phyloP scores from a whole-genome alignment of 805 yeast genomes.

The Vanderwaltozyma polyspora region DNA sequence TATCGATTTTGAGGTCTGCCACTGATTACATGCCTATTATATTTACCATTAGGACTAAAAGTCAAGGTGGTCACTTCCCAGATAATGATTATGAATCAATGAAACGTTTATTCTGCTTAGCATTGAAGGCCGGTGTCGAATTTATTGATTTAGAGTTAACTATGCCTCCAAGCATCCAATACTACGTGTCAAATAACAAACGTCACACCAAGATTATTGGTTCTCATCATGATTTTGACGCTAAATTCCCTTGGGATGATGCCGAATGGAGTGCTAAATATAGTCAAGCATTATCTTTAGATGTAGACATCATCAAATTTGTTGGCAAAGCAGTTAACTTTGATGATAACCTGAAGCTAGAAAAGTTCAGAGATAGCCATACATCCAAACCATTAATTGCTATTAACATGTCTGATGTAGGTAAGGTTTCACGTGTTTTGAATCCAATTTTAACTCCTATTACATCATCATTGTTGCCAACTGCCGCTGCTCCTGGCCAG shows the following conservation, averaged over 20 bases:
- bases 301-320: constrained; percentile 69
- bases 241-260: constrained; percentile 49
- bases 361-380: constrained; percentile 52
- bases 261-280: constrained; percentile 68
- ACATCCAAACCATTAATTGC: constrained; percentile 57
- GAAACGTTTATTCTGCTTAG: constrained; percentile 43
- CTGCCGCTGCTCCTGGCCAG: constrained; percentile 73
- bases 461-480: constrained; percentile 57
- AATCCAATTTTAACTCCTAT: constrained; percentile 76
- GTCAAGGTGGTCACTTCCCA: constrained; percentile 78
- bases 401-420: constrained; percentile 66
- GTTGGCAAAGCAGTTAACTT: constrained; percentile 64
- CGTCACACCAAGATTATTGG: constrained; percentile 65
- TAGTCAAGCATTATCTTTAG: constrained; percentile 50
- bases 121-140: constrained; percentile 68
- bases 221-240: constrained; percentile 68
- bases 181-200: constrained; percentile 39
- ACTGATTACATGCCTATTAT: constrained; percentile 62
- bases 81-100: constrained; percentile 42
- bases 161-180: constrained; percentile 45
- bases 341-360: constrained; percentile 61
- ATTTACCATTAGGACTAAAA: constrained; percentile 63
- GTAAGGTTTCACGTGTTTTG: constrained; percentile 69
- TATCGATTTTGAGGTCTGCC: constrained; percentile 55
- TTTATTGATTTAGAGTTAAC: constrained; percentile 73